A percentile compares a stretch with the other conserved stretches of the same genome.
Conservation (phyloP, 1,284 basidiomycete species). For the Trichosporon sp. region DNA sequence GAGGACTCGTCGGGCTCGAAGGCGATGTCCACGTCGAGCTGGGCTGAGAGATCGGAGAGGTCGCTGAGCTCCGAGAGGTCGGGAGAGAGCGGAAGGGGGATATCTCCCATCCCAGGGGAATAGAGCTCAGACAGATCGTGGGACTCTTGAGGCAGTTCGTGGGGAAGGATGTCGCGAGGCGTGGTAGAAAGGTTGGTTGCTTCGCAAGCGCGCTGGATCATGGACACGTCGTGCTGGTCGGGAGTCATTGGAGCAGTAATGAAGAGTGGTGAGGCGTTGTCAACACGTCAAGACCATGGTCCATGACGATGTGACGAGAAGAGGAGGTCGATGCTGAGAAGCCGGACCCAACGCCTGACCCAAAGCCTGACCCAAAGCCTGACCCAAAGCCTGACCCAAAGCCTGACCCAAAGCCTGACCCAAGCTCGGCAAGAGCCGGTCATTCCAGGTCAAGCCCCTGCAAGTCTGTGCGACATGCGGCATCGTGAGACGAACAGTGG, state of each 20-base stretch:
- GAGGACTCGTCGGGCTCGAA: not conserved
- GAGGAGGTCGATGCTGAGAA: constrained; percentile 1
- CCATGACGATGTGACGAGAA: not conserved
- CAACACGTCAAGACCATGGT: not conserved
- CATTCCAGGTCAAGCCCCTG: not conserved
- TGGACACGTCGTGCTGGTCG: not conserved
- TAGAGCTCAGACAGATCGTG: too few species aligned
- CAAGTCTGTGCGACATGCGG: not conserved
- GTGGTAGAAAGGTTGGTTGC: not conserved
- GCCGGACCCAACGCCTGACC: not conserved
- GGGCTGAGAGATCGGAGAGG: not conserved
- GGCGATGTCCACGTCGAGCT: not conserved
- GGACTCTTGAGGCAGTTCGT: too few species aligned
- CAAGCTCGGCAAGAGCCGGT: not conserved
- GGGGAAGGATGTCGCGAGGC: not conserved
- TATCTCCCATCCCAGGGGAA: too few species aligned
- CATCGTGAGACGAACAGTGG: not conserved
- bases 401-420: too few species aligned
- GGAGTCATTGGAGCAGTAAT: not conserved
- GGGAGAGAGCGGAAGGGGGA: not conserved
- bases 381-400: not conserved
- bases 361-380: too few species aligned
- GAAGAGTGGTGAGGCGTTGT: not conserved
- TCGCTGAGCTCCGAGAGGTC: not conserved
- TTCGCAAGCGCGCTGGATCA: not conserved